Evolutionary conservation across 305 asterid genomes (phyloP), one percentile per base, ranked within the genome.

Genomic region (Solanum hybrid): DNA sequence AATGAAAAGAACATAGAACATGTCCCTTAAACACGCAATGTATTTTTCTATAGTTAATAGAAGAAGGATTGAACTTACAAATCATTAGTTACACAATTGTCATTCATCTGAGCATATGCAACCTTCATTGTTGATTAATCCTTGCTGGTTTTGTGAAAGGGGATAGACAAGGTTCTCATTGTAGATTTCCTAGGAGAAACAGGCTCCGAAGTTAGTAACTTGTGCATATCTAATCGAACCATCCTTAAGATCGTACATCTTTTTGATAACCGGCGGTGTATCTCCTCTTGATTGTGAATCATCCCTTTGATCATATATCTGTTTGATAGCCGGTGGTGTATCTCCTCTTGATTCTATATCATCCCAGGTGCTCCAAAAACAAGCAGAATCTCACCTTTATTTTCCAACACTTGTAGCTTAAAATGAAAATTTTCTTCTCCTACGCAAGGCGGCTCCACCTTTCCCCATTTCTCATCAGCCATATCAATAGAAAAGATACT

Each of bases 81-180:
- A 10, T 77, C 12, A 15, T 77, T 77, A 15, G 41, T 33, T 77
- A 77, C 83, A 77, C 24, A 32, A 77, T 77, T 77, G 41, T 1
- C 41, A 75, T 7, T 77, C 41, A 77, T 33, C 27, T 32, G 33
- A 27, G 79, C 79, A 0, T 73, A 17, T 77, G 26, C 39, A 77
- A n/a, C 41, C 27, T 73, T 73, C 22, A 22, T 15, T 17, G 39
- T 17, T 77, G 82, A 10, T 31, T 76, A 33, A 70, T 24, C 82
- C 1, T 32, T 94, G 94, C 2, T 77, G 13, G 14, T 31, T 32
- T 32, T 32, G 7, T 8, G 22, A 17, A 32, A 77, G 13, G 12
- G 82, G 82, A 17, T 94, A 94, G 85, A 93, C 93, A 37, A 94
- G 92, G 91, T 92, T 95, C 91, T 96, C 95, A 81, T 92, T 88